phyloP scores from a whole-genome alignment of 140 eudicot species.

The Anethum foeniculum region DNA sequence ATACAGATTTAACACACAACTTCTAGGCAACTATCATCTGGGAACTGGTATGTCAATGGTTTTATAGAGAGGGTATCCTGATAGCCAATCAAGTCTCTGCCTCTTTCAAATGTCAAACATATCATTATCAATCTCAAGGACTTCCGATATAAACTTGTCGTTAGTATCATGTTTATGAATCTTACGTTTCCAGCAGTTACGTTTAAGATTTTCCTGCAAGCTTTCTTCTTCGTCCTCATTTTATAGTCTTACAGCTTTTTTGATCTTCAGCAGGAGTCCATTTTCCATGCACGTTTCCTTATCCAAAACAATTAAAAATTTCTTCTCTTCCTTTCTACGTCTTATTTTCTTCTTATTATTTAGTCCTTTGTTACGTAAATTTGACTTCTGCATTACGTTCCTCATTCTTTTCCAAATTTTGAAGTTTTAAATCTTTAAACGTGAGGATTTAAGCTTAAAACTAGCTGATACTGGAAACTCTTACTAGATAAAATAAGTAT shows the following conservation, averaged over 20 bases:
- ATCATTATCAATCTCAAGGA: not conserved
- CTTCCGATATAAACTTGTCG: not conserved
- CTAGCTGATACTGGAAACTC: not conserved
- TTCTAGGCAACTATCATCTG: not conserved
- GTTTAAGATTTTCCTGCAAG: not conserved
- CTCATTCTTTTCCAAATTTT: not conserved
- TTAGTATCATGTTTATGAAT: not conserved
- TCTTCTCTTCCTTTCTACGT: too few species aligned
- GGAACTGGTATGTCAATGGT: not conserved
- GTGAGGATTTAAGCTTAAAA: not conserved
- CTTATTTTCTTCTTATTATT: too few species aligned
- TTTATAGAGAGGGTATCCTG: not conserved
- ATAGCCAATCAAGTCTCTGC: not conserved
- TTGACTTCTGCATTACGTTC: not conserved
- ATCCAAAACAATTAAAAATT: too few species aligned
- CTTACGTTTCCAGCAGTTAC: not conserved
- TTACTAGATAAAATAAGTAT: not conserved
- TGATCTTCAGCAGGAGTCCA: not conserved
- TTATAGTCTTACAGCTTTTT: not conserved
- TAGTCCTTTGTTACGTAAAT: not conserved
- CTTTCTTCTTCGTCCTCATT: not conserved
- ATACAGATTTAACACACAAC: too few species aligned
- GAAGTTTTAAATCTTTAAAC: not conserved
- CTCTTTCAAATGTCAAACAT: not conserved
- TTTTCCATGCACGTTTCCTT: not conserved